Evolutionary conservation across 768 basidiomycete genomes (phyloP).

Genomic region (Rhizopogon salebrosus): DNA sequence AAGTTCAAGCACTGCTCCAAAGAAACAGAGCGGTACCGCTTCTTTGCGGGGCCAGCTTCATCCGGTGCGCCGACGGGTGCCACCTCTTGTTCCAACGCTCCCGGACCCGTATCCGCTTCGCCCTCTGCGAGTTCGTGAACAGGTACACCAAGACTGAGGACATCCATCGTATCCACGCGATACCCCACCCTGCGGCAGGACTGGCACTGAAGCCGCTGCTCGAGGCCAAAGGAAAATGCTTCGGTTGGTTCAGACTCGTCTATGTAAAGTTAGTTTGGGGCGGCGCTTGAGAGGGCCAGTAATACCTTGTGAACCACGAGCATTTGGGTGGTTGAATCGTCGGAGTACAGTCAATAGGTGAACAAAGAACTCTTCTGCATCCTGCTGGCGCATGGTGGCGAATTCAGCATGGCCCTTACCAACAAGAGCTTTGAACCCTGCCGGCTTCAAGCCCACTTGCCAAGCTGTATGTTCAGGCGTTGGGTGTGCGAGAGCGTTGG

Average conservation of each 20-base stretch:
- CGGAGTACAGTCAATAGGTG: slow-evolving; percentile 74
- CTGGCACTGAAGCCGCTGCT: slow-evolving; percentile 82
- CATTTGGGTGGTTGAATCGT: slow-evolving; percentile 51
- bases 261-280: slow-evolving; percentile 12
- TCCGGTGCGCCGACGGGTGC: neutral
- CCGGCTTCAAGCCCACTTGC: slow-evolving; percentile 81
- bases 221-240: slow-evolving; percentile 75
- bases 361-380: slow-evolving; percentile 90
- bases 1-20: slow-evolving; percentile 58
- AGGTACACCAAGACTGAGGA: slow-evolving; percentile 77
- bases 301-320: slow-evolving; percentile 31
- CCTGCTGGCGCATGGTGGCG: slow-evolving; percentile 94
- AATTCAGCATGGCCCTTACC: slow-evolving; percentile 94
- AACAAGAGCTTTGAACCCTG: slow-evolving; percentile 81
- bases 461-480: slow-evolving; percentile 20
- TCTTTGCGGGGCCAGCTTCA: slow-evolving; percentile 35
- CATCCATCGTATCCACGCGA: slow-evolving; percentile 68
- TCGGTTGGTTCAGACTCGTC: slow-evolving; percentile 57
- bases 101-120: slow-evolving; percentile 10
- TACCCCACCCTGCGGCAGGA: slow-evolving; percentile 81
- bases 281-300: slow-evolving; percentile 8
- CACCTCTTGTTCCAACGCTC: neutral
- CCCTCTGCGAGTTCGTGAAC: slow-evolving; percentile 34
- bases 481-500: slow-evolving; percentile 29
- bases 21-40: slow-evolving; percentile 54